Conservation (phyloP, 768 basidiomycete genomes). For the Hortiboletus campestris region DNA sequence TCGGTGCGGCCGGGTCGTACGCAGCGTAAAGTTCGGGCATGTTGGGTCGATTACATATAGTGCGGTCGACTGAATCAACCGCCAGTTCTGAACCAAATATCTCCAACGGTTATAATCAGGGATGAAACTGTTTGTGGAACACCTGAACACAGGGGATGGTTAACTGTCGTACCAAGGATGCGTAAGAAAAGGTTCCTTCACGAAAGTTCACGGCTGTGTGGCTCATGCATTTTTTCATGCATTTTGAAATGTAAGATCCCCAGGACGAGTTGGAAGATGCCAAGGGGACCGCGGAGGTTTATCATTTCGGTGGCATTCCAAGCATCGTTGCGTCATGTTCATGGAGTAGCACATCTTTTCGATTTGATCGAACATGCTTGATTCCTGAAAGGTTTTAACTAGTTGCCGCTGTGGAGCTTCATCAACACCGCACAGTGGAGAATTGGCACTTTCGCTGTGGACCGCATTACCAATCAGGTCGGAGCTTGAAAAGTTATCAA, state of each 20-base stretch:
- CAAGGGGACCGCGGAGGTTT: neutral
- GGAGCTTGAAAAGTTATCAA: slow-evolving; percentile 42
- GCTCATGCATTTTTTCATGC: neutral
- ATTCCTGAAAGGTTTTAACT: no score
- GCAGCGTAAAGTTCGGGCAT: no score
- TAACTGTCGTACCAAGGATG: neutral
- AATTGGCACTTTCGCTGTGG: neutral
- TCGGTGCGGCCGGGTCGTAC: neutral
- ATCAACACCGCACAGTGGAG: no score
- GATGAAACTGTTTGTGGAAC: neutral
- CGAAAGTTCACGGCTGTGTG: neutral
- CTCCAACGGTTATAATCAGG: neutral
- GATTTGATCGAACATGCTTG: neutral
- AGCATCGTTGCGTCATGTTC: neutral
- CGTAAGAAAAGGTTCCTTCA: neutral
- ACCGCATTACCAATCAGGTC: slow-evolving; percentile 22
- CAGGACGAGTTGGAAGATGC: neutral
- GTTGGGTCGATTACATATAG: no score
- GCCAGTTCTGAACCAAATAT: neutral
- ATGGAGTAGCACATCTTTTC: neutral
- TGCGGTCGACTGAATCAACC: neutral
- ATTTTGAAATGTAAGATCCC: no score
- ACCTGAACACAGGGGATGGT: neutral
- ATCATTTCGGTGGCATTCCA: neutral
- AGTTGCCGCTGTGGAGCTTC: no score